Evolutionary conservation across 2,329 filamentous ascomycete species (phyloP), one percentile per base, ranked within the genome.

Genomic region (Sphaerulina populicola): DNA sequence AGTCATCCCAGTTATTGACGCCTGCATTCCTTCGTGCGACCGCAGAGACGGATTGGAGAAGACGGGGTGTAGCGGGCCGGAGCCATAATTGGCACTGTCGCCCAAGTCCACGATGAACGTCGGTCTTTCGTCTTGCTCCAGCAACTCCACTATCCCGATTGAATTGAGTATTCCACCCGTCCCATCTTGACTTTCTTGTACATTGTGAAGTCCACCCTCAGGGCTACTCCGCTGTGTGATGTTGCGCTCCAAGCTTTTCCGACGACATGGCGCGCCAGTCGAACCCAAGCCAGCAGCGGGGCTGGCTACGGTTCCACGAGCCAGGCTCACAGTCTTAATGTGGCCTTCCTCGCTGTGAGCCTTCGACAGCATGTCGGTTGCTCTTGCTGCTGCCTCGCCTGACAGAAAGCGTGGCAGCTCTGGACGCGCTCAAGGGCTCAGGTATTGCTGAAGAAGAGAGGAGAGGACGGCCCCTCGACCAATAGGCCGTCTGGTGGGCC

Each of bases 81-180:
- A 71, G 18, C 69, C 71, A 42, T 73, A 74, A 58, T 82, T 83
- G n/a, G 70, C 66, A 1, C 73, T 66, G 60, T 83, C 79, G 6
- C 73, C 72, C 45, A 86, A 69, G 61, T 91, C 86, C 31, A 91
- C 73, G 38, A 91, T 77, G 60, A 91, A 88, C 0, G 84, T 86
- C 2, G 86, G 87, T 42, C 87, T 74, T 44, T 84, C 79, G 64
- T 93, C 87, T 58, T 85, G 79, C 62, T 91, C 86, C 37, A 93
- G 68, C 36, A 91, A 71, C 65, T 91, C 87, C 15, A 83, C 69
- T 8, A 88, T 76, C 21, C 84, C 82, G 46, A 89, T 74, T 23
- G 77, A 77, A 38, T 79, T 78, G 4, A 90, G 72, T 45, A 80
- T 70, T 46, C 80, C 50, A 15, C 53, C 44, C 36, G 56, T 44